Conservation (phyloP, 2,329 filamentous ascomycete genomes). For the Colletotrichum sp. region DNA sequence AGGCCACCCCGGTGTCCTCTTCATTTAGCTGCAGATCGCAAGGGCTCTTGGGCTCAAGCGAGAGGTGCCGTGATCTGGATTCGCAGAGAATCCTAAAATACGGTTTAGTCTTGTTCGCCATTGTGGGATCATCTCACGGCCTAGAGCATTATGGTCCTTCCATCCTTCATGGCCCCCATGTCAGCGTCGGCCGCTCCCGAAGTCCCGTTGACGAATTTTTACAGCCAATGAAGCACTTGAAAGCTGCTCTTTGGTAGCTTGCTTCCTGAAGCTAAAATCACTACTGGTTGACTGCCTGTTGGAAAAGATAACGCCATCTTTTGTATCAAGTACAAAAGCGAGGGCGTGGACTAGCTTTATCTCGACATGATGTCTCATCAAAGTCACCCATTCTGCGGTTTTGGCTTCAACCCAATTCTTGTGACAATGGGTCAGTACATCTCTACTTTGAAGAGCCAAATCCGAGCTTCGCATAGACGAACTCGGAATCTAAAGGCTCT, state of each 20-base stretch:
- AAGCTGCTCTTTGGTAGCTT: neutral
- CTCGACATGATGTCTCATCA: neutral
- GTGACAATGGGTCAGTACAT: neutral
- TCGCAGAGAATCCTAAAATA: neutral
- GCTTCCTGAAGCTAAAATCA: neutral
- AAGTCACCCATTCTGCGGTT: neutral
- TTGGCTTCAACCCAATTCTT: accelerated
- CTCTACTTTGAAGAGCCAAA: neutral
- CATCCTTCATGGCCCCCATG: neutral
- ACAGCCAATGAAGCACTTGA: neutral
- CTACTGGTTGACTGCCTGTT: accelerated
- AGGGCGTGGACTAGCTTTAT: neutral
- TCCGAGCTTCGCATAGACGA: neutral
- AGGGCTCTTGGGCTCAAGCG: neutral
- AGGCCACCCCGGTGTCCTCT: neutral
- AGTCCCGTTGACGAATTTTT: neutral
- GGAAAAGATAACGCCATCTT: neutral
- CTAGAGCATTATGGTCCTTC: neutral
- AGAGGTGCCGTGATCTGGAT: neutral
- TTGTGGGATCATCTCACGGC: neutral
- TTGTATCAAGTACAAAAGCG: neutral
- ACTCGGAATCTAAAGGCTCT: neutral
- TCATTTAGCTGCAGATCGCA: neutral
- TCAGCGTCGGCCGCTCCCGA: neutral
- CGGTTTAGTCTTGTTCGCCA: neutral